These are phyloP conservation scores for Phoma herbarum DNA, from an alignment of 2,329 filamentous ascomycete species.

Conservation along the genomic window DNA sequence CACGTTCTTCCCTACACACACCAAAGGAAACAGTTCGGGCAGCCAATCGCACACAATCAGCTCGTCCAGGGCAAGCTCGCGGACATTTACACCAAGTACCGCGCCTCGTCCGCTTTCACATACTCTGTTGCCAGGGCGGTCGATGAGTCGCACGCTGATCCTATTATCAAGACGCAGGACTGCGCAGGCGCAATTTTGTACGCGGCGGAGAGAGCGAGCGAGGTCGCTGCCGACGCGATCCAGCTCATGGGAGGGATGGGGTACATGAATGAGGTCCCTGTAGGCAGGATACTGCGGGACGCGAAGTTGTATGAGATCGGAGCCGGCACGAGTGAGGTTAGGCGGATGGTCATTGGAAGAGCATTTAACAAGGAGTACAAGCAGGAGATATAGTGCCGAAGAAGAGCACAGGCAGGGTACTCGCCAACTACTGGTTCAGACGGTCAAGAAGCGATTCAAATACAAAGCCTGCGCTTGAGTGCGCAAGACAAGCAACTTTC, in stretches of 20 bases:
- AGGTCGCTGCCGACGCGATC: slow-evolving; percentile 85
- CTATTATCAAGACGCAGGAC: slow-evolving; percentile 79
- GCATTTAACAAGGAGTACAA: slow-evolving; percentile 87
- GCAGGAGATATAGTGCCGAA: slow-evolving; percentile 37
- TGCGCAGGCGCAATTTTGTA: slow-evolving; percentile 95
- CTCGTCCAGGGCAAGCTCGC: slow-evolving; percentile 91
- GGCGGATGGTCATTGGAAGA: slow-evolving; percentile 92
- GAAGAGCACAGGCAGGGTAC: no score
- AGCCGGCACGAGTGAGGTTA: slow-evolving; percentile 92
- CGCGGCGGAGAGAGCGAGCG: slow-evolving; percentile 88
- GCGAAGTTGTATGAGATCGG: slow-evolving; percentile 94
- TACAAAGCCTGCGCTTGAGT: no score
- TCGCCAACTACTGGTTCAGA: no score
- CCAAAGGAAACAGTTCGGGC: slow-evolving; percentile 85
- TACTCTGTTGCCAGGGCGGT: slow-evolving; percentile 82
- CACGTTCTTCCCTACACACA: slow-evolving; percentile 88
- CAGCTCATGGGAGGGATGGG: slow-evolving; percentile 95
- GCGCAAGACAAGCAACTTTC: no score
- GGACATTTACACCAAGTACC: slow-evolving; percentile 96
- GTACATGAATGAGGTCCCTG: slow-evolving; percentile 94
- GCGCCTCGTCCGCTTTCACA: slow-evolving; percentile 85
- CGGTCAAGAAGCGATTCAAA: no score
- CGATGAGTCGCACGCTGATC: slow-evolving; percentile 65
- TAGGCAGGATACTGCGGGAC: slow-evolving; percentile 81
- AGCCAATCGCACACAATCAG: slow-evolving; percentile 89